Percentiles rank a stretch among this genome's conserved stretches.
phyloP scores from a whole-genome alignment of 202 grass and related monocot species.

The Eragrostis tef region DNA sequence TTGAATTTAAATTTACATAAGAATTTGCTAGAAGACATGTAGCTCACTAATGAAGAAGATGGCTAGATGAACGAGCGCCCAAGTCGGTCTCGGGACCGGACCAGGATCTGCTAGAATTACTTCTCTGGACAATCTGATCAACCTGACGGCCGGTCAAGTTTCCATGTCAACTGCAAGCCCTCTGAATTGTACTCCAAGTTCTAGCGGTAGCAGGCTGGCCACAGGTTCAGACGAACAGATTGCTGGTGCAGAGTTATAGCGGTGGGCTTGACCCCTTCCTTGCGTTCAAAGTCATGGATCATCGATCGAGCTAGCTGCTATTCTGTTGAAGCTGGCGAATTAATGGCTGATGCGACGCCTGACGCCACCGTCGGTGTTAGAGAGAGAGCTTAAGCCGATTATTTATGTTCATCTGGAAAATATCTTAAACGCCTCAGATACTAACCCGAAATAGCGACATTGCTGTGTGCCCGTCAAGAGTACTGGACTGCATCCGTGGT shows the following conservation, averaged over 20 bases:
- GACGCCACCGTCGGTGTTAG: slow-evolving; percentile 16
- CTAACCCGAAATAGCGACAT: background rate
- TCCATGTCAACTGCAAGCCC: slow-evolving; percentile 11
- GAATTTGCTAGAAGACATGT: background rate
- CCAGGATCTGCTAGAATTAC: too few relatives aligned
- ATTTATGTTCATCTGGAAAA: background rate
- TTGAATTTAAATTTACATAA: background rate
- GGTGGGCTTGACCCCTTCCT: slow-evolving; percentile 51
- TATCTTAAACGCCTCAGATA: background rate
- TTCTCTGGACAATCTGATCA: background rate
- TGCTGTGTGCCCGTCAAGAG: background rate
- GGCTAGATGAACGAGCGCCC: background rate
- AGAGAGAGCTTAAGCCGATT: background rate
- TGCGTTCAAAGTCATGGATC: slow-evolving; percentile 51
- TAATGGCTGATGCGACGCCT: slow-evolving; percentile 43
- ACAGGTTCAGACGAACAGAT: slow-evolving; percentile 6
- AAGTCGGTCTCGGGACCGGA: background rate
- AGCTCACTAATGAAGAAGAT: background rate
- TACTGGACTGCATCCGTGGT: background rate
- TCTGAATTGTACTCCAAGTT: background rate
- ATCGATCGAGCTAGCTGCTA: background rate
- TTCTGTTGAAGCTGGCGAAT: slow-evolving; percentile 44
- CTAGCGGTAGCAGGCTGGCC: background rate
- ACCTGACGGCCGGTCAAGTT: slow-evolving; percentile 16
- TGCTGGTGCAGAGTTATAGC: slow-evolving; percentile 44